These are phyloP conservation scores for Penicillium sp. DNA, from an alignment of 2,329 filamentous ascomycete genomes.

Conservation along the genomic window DNA sequence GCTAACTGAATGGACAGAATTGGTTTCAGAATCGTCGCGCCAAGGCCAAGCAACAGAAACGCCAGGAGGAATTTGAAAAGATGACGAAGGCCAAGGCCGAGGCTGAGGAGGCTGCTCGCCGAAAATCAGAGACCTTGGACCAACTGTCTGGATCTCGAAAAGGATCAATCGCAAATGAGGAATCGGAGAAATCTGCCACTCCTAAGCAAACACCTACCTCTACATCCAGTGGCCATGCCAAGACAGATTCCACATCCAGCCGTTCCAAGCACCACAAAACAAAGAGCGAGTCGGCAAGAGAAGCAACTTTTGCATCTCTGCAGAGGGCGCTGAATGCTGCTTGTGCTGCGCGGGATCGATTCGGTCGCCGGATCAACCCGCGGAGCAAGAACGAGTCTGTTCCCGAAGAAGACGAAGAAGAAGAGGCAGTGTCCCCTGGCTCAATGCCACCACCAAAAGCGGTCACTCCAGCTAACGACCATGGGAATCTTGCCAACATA, in stretches of 20 bases:
- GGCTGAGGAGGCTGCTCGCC: conserved; percentile 29
- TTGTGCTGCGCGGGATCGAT: conserved; percentile 32
- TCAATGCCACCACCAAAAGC: conserved; percentile 19
- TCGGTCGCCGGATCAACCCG: conserved; percentile 18
- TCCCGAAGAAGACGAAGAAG: conserved; percentile 18
- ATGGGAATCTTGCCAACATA: conserved; percentile 11
- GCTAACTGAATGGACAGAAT: conserved; percentile 32
- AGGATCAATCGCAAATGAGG: conserved; percentile 17
- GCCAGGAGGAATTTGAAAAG: conserved; percentile 43
- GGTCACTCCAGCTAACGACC: conserved; percentile 12
- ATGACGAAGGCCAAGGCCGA: conserved; percentile 36
- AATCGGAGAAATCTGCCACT: conserved; percentile 20
- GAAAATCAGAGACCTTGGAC: conserved; percentile 23
- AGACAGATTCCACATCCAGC: conserved; percentile 12
- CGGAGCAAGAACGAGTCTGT: conserved; percentile 15
- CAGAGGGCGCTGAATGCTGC: conserved; percentile 39
- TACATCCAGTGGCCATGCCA: conserved; percentile 1
- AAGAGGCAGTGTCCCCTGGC: conserved; percentile 25
- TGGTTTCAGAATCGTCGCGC: conserved; percentile 48
- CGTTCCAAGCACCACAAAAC: conserved; percentile 30
- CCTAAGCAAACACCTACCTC: conserved; percentile 24
- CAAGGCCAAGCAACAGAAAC: conserved; percentile 45
- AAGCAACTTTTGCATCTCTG: conserved; percentile 38
- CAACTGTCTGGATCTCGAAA: conserved; percentile 19
- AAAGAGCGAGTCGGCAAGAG: conserved; percentile 32